Base-by-base conservation (phyloP, 495 filamentous ascomycete species). In the Aspergillus saccharolyticus region DNA sequence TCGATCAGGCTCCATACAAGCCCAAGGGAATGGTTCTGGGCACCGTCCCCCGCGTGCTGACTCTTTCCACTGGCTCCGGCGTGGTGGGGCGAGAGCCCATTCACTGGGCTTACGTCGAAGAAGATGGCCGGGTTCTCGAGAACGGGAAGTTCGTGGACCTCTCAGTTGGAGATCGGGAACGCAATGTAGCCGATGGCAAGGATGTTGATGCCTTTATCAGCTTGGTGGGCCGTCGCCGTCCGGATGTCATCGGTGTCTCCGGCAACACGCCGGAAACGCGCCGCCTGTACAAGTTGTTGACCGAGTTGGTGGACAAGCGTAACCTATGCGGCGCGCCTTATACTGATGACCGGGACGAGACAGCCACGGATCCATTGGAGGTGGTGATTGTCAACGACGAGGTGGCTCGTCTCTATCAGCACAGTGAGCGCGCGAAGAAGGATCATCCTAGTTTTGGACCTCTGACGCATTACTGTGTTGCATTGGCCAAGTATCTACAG, bases 1-100 rank as follows among this genome's bases (percentile, higher is more conserved):
- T 98, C 30, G 95, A 98, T 67, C 94, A 98, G 71, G 91, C 94
- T 14, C 93, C 94, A 2, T 91, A 92, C 72, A 96, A 96, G 65
- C 92, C 95, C 16, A 90, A 90, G 70, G 93, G 91, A n/a, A 89
- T 96, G 85, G 78, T 88, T 12, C 75, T 95, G 42, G 94, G 94
- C 16, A 96, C 93, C 16, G 82, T 85, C 6, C 91, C 94, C 21
- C 87, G 93, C 22, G 90, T 96, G 28, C 83, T 98, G 25, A 80
- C 90, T 1, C 67, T 98, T 17, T 90, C 91, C 2, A 92, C 89
- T 59, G 94, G 94, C 52, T 66, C 67, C 39, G 90, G 89, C 15
- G 80, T 87, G 55, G 78, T 84, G 14, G 85, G 83, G 50, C 78
- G 80, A 24, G 92, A 96, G 55, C 87, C 90, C 24, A 83, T 96